Base-by-base conservation (phyloP, 345 rosid species). In the Abelmoschus esculentus region DNA sequence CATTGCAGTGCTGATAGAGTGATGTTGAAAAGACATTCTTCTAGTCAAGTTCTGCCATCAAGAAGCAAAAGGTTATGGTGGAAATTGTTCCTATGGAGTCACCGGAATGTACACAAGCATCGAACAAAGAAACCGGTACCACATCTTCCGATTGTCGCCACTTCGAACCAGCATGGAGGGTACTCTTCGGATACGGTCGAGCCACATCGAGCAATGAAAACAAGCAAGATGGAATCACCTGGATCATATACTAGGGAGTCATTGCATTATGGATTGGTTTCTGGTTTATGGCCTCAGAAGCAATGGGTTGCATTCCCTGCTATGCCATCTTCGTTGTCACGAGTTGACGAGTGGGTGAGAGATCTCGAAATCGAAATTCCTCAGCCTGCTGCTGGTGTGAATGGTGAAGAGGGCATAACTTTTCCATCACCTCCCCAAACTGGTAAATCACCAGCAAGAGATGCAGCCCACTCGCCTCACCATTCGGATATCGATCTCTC, bases 11-110 rank as follows among this genome's bases (percentile, higher is more conserved):
- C 98, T 17, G 98, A 93, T 72, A 79, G 83, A 81, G 98, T 91
- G 72, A 91, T 93, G 91, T 81, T 93, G 71, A 88, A 87, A 86
- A 93, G 88, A 80, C 95, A 86, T 67, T 91, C 98, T 9, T 89
- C 97, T 0, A 91, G 91, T 84, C 98, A 93, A 78, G 81, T 93
- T 73, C 85, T 91, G 28, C 97, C 44, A 7, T 40, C 44, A 40
- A 40, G 44, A 40, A 40, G 44, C 44, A 40, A 9, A 40, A 40
- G 44, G 44, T 40, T 40, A 40, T 40, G 44, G 44, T 40, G 44
- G 11, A 8, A 40, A 40, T 40, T 40, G 44, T 97, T 6, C 91
- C 98, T 0, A 86, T 91, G 99, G 99, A 95, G 99, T 77, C 97
- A 91, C 69, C 78, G 97, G 76, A 95, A 88, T 80, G 72, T 83